Evolutionary conservation across 148 eudicot genomes (phyloP).

Genomic region (Bassia scoparia): DNA sequence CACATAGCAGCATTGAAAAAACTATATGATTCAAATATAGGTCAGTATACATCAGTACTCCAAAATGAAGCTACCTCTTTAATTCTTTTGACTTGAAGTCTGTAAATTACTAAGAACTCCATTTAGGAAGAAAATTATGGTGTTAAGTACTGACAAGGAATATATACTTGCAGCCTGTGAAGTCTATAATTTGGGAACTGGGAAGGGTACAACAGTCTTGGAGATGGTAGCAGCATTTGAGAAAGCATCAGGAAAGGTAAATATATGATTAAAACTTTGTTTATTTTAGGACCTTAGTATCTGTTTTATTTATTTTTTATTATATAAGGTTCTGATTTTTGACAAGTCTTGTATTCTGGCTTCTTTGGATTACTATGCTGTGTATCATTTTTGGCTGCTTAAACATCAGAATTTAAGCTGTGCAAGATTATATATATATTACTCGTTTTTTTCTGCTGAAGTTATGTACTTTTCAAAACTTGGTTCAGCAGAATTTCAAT

Average conservation of each 20-base stretch:
- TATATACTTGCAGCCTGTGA: slow-evolving; percentile 64
- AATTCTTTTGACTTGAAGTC: background rate
- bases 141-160: background rate
- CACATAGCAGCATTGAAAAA: slow-evolving; percentile 85
- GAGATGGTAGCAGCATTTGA: slow-evolving; percentile 99
- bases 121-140: background rate
- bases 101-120: background rate
- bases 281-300: background rate
- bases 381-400: background rate
- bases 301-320: background rate
- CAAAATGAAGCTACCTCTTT: no score
- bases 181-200: slow-evolving; percentile 94
- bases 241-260: slow-evolving; percentile 94
- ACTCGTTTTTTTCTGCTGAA: background rate
- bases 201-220: slow-evolving; percentile 86
- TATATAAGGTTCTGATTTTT: background rate
- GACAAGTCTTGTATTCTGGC: background rate
- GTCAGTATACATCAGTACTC: slow-evolving; percentile 29
- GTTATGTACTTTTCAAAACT: background rate
- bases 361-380: background rate
- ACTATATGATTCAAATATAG: slow-evolving; percentile 62
- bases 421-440: background rate
- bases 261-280: slow-evolving; percentile 9
- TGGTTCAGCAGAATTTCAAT: background rate
- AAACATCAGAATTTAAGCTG: background rate